A percentile compares a stretch with the other conserved stretches of the same genome.
Conservation (phyloP, 768 basidiomycete genomes). For the Saitozyma sp. region DNA sequence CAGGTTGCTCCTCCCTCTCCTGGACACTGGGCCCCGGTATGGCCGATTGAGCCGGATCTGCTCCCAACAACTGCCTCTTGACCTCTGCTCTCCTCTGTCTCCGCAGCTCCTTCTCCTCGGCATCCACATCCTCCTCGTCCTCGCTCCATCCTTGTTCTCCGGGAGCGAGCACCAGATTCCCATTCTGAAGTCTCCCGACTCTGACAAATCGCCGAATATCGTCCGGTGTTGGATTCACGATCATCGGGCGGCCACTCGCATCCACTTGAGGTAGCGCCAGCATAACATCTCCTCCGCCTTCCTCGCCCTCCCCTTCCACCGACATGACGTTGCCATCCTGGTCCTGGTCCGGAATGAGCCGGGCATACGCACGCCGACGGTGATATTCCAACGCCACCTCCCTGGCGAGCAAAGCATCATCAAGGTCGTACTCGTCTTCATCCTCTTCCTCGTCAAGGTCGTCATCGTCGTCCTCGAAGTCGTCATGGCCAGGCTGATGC, state of each 20-base stretch:
- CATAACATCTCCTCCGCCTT: constrained; percentile 32
- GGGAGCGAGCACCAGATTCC: constrained; percentile 41
- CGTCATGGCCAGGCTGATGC: constrained; percentile 15
- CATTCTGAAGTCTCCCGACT: constrained; percentile 44
- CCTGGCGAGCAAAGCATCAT: constrained; percentile 34
- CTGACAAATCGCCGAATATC: constrained; percentile 32
- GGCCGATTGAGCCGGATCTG: background rate
- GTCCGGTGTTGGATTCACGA: constrained; percentile 38
- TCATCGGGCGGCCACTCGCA: constrained; percentile 19
- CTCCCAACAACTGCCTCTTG: constrained; percentile 23
- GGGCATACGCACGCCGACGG: constrained; percentile 26
- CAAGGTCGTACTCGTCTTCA: constrained; percentile 42
- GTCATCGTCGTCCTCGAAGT: constrained; percentile 31
- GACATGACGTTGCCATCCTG: constrained; percentile 11
- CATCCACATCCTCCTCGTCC: constrained; percentile 21
- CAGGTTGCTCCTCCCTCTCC: background rate
- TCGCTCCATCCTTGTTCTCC: constrained; percentile 33
- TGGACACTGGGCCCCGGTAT: background rate
- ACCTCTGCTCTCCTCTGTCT: constrained; percentile 24
- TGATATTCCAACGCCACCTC: constrained; percentile 44
- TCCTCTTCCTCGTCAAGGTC: constrained; percentile 29
- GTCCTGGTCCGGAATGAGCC: constrained; percentile 31
- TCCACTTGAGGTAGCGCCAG: constrained; percentile 35
- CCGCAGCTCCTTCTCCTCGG: constrained; percentile 11
- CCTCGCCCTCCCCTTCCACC: constrained; percentile 19